Evolutionary conservation across 371 early-diverging fungal genomes (phyloP), one percentile per base, ranked within the genome.

Genomic region (Coemansia sp.): DNA sequence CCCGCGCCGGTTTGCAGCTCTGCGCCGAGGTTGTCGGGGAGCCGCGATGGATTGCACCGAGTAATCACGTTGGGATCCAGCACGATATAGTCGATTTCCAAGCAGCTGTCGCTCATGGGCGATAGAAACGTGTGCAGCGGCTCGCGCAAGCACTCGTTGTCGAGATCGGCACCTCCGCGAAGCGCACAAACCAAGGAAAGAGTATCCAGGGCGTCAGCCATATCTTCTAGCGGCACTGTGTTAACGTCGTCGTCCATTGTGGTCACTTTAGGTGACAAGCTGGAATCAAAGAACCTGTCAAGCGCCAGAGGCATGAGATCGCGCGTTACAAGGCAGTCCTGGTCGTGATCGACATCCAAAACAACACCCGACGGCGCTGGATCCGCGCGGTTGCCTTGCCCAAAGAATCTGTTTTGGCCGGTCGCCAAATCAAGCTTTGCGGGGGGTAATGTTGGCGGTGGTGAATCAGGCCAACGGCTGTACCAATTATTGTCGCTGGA

Each of bases 51-150:
- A 31, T 64, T 72, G 42, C 31, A 43, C 16, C 74, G 48, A 2
- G 58, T 37, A 11, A 65, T 49, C 9, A 61, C 49, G 16, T 65
- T 65, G 10, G 52, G 44, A 36, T 74, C 74, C 34, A 74, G 31
- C 9, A 58, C 43, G 6, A 61, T n/a, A 34, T 74, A 74, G 62
- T 37, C 56, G 37, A 74, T 66, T 11, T 49, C 60, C 5, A 74
- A 55, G 31, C 74, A 74, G 24, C 58, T 60, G 7, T 74, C 74
- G 18, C 9, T 2, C 69, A 74, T 60, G 1, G 74, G 70, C 11
- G 60, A 14, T 12, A 54, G 4, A 16, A 14, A 12, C 11, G 71
- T 55, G 32, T 64, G 38, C 12, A 70, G 43, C 7, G 71, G 74
- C 58, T 74, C 74, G 18, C 32, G 37, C 2, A 54, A 43, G 11